Percentiles rank a stretch among this genome's conserved stretches.
phyloP scores from a whole-genome alignment of 805 yeast genomes.

The Komagataella mondaviorum region DNA sequence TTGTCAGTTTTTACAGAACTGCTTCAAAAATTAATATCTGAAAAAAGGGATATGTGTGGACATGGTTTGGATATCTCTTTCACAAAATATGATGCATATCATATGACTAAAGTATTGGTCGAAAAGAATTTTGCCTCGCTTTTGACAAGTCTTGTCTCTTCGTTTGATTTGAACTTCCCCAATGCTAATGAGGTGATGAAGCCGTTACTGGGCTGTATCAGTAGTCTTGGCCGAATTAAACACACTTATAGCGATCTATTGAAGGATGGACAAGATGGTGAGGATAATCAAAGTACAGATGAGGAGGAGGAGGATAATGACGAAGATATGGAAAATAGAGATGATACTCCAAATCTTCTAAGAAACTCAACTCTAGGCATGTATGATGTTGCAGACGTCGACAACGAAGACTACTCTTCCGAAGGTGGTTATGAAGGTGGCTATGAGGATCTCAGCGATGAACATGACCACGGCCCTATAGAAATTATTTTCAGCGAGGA shows the following conservation, averaged over 20 bases:
- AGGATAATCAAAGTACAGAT: conserved; percentile 18
- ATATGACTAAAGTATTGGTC: conserved; percentile 48
- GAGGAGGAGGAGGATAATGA: conserved; percentile 45
- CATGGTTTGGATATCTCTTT: conserved; percentile 31
- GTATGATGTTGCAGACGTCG: conserved; percentile 74
- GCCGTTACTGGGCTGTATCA: conserved; percentile 43
- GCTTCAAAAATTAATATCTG: conserved; percentile 26
- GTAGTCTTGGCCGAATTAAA: conserved; percentile 41
- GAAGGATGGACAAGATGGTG: conserved; percentile 20
- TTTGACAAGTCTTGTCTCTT: conserved; percentile 46
- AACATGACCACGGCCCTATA: conserved; percentile 18
- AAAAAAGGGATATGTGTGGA: conserved; percentile 24
- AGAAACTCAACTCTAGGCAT: conserved; percentile 86
- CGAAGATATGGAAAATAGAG: conserved; percentile 36
- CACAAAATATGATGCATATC: conserved; percentile 46
- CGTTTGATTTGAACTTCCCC: conserved; percentile 64
- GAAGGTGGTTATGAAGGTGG: conserved; percentile 17
- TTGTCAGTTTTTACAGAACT: conserved; percentile 40
- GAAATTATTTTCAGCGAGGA: conserved; percentile 10
- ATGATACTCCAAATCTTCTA: conserved; percentile 74
- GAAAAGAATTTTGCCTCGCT: conserved; percentile 52
- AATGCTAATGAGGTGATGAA: conserved; percentile 46
- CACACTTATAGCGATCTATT: conserved; percentile 43
- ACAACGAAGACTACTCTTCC: conserved; percentile 31
- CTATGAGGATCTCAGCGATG: conserved; percentile 16